These are phyloP conservation scores for Centaurea solstitialis DNA, from an alignment of 129 eudicot genomes.

Conservation along the genomic window DNA sequence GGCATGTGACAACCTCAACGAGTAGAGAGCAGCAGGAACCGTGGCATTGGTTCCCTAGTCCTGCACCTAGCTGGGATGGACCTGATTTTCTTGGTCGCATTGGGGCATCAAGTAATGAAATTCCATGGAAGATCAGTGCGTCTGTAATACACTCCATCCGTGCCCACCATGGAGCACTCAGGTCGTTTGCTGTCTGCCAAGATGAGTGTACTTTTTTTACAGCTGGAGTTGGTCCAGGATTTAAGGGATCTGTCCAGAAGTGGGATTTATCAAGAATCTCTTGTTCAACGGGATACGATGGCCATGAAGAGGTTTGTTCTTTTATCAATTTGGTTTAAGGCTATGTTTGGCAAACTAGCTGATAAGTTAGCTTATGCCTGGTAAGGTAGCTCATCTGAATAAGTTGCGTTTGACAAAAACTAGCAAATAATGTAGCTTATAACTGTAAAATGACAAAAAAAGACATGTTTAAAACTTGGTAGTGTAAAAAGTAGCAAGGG, in stretches of 20 bases:
- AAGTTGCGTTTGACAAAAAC: too few relatives aligned
- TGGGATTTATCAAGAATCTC: slow-evolving; percentile 79
- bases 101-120: slow-evolving; percentile 79
- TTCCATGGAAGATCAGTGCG: slow-evolving; percentile 96
- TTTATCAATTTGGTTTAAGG: neutral
- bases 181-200: slow-evolving; percentile 79
- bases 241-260: slow-evolving; percentile 92
- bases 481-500: too few relatives aligned
- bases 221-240: slow-evolving; percentile 97
- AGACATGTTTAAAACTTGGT: too few relatives aligned
- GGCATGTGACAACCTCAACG: slow-evolving; percentile 35
- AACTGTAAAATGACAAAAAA: too few relatives aligned
- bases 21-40: slow-evolving; percentile 69
- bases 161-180: slow-evolving; percentile 89
- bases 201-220: slow-evolving; percentile 79
- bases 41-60: slow-evolving; percentile 96
- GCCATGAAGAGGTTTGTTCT: slow-evolving; percentile 92
- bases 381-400: too few relatives aligned
- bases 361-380: too few relatives aligned
- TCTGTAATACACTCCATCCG: slow-evolving; percentile 82
- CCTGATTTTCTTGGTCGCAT: slow-evolving; percentile 72
- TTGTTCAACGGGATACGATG: slow-evolving; percentile 72
- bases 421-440: too few relatives aligned
- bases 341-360: too few relatives aligned
- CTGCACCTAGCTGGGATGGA: slow-evolving; percentile 85